These are phyloP conservation scores for Backusella tarrabulga DNA, from an alignment of 192 early-diverging fungal species.

Conservation along the genomic window DNA sequence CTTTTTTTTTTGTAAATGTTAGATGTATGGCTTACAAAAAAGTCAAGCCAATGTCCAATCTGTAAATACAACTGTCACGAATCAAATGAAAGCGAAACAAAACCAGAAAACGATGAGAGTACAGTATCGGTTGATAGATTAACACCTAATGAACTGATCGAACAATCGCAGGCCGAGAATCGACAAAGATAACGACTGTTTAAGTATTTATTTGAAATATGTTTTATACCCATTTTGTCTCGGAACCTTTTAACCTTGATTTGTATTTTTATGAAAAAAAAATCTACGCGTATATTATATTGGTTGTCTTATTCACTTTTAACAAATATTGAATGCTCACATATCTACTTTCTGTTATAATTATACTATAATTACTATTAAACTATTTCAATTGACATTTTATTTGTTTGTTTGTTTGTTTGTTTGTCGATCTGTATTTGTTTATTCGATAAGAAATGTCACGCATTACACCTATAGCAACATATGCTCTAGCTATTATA, in stretches of 20 bases:
- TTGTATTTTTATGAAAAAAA: not conserved
- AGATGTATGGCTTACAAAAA: slow-evolving; percentile 30
- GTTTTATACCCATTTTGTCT: not conserved
- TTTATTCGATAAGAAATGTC: not conserved
- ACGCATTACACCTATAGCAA: slow-evolving; percentile 2
- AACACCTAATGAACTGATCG: not conserved
- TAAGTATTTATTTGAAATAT: not conserved
- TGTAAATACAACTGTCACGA: slow-evolving; percentile 30
- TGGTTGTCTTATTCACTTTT: not conserved
- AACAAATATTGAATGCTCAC: not conserved
- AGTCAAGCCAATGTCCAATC: slow-evolving; percentile 27
- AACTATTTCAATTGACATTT: not conserved
- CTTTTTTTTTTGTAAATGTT: not conserved
- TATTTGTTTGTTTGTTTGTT: slow-evolving; percentile 5
- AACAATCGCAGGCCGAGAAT: not conserved
- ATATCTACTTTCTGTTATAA: not conserved
- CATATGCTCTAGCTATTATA: slow-evolving; percentile 3
- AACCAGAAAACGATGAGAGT: slow-evolving; percentile 2
- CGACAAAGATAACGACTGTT: not conserved
- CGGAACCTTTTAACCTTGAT: not conserved
- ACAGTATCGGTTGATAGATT: not conserved
- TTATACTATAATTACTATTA: not conserved
- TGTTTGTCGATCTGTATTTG: slow-evolving; percentile 8
- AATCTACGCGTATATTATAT: not conserved
- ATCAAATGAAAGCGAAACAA: not conserved